Evolutionary conservation across 208 protist genomes (phyloP), one percentile per base, ranked within the genome.

Genomic region (Trypanosoma platydactyli): DNA sequence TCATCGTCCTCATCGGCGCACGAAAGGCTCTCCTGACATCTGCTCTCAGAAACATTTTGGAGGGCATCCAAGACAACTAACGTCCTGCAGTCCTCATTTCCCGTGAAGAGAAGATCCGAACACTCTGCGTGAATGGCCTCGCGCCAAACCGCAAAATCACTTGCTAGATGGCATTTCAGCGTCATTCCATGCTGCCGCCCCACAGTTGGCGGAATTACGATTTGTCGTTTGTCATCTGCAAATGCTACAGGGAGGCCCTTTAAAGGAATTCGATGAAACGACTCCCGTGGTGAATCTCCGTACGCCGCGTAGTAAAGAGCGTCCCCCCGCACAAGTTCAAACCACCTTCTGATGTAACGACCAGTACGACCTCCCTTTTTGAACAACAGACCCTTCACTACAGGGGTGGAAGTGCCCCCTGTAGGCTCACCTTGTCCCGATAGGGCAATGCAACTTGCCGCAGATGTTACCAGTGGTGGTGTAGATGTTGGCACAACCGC

Each of bases 101-200:
- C 42, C 13, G 50, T 45, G 27, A 30, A 13, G 27, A 12, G 5
- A 60, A 4, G 11, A 29, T 38, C 16, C n/a, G 40, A 59, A 40
- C 33, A 44, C 42, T 68, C 63, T 22, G 33, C 3, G 29, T 46
- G 22, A 40, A 69, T 69, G 29, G 64, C 64, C 27, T 55, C 44
- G 51, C 54, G 64, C 64, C 64, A 69, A n/a, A 11, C n/a, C 33
- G 40, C 29, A 69, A 69, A 69, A 18, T 69, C 64, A 18, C 35
- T 30, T 5, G 13, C 18, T 1, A 16, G 3, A 20, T 20, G n/a
- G 18, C 52, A 69, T 35, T 44, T 29, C 24, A 69, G 38, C 27
- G 35, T 46, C 41, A 69, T 33, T 45, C 22, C 41, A 22, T 38
- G n/a, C 16, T 16, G 7, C 7, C 54, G 22, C 0, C n/a, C 29